Evolutionary conservation across 495 filamentous ascomycete genomes (phyloP), one percentile per base, ranked within the genome.

Genomic region (Neurospora sp.): DNA sequence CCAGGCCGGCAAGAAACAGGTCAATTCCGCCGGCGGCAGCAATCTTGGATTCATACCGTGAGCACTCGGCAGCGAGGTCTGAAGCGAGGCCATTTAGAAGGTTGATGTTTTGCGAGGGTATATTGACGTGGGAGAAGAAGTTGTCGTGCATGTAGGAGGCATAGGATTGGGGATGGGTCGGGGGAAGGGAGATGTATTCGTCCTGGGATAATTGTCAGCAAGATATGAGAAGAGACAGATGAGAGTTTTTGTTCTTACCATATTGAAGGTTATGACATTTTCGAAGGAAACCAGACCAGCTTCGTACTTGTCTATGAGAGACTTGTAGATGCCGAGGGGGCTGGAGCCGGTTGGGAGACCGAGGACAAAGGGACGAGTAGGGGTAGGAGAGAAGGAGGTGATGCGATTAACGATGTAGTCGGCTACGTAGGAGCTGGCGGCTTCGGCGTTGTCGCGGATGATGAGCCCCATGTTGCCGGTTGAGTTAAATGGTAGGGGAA

Each of bases 121-220:
- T 89, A 77, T 96, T 92, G 77, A 95, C 90, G 79, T 95, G 92
- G 4, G 91, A 92, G 85, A 96, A 96, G 87, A 95, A 93, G 81
- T 95, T 87, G 82, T 91, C 91, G 85, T 92, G 94, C 93, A 96
- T 95, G 84, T 94, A 96, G 71, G 89, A 91, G 84, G 94, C 93
- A 83, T 95, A 95, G 79, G 88, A 91, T 80, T 94, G 89, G 12
- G 92, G 91, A 79, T 95, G 92, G 74, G 93, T 91, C 73, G 90
- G 88, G 39, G 93, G 91, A 71, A 96, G 87, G 48, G 91, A 91
- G 76, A 95, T 90, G 79, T 95, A 96, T 83, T 96, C 93, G 82
- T 95, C 93, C 92, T 94, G 72, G 14, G 5, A 27, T 7, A 0
- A 61, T 1, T 22, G 27, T 37, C 9, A 14, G 9, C 4, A 40